Base-by-base conservation (phyloP, 163 green algal species). In the Scenedesmus sp. region DNA sequence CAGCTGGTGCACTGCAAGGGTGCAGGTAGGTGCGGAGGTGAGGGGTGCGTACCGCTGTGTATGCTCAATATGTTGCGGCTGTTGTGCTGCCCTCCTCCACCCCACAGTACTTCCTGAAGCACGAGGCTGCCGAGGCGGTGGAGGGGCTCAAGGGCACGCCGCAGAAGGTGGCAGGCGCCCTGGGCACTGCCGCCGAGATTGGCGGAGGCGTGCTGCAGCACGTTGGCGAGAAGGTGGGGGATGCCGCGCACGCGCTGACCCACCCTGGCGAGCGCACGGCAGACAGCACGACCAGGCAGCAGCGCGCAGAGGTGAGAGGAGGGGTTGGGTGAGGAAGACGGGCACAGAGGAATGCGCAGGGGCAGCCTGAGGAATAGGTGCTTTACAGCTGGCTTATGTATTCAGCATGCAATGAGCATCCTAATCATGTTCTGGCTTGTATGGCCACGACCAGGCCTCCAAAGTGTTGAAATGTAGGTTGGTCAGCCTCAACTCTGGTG, bases 101-200 rank as follows among this genome's bases (percentile, higher is more conserved):
- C 78, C 40, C 20, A 37, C 87, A 91, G 87, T 81, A 86, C 87
- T 87, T 51, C 37, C 42, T 87, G 30, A 86, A 91, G 86, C 72
- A 72, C 18, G 76, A 85, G 76, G 86, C 53, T 24, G 53, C 51
- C 26, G 76, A 86, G 7, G 86, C 86, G 9, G 53, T 16, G 0
- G 76, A 83, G 44, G 44, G 43, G 22, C 24, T 86, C 10, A 46
- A 68, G 35, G 49, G 46, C 24, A 46, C 86, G 24, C 73, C 86
- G 46, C 72, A 61, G 0, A 59, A 49, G 42, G 26, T 49, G 51
- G 87, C 87, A 53, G 68, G 33, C 5, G 78, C 85, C 70, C 78
- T 91, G 78, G 53, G 43, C 73, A 91, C 78, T 72, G 87, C 79
- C 18, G 87, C 40, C 1, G 87, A 91, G 78, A 81, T 87, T 53